A percentile compares a stretch with the other conserved stretches of the same genome.
These are phyloP conservation scores for Cladosporium sp. DNA, from an alignment of 2,329 filamentous ascomycete genomes.

Conservation along the genomic window DNA sequence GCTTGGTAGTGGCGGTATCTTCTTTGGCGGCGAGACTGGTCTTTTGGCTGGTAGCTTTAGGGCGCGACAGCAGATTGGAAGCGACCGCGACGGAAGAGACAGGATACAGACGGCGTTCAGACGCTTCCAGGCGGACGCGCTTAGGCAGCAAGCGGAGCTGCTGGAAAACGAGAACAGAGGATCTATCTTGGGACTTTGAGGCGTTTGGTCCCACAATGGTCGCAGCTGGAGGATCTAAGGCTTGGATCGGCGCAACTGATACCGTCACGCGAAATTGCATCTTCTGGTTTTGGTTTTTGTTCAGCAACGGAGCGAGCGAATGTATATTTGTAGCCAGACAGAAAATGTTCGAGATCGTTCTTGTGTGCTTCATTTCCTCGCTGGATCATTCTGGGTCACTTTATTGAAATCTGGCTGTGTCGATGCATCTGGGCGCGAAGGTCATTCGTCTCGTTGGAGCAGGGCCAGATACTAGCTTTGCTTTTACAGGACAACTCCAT, in stretches of 20 bases:
- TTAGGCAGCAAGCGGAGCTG: slow-evolving; percentile 59
- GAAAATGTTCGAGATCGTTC: neutral
- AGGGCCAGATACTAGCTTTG: neutral
- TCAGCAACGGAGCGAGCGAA: neutral
- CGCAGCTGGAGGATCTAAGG: neutral
- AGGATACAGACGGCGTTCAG: slow-evolving; percentile 65
- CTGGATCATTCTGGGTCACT: neutral
- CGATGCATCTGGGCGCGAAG: neutral
- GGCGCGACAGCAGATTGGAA: slow-evolving; percentile 54
- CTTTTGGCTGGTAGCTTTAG: slow-evolving; percentile 58
- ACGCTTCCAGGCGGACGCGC: slow-evolving; percentile 62
- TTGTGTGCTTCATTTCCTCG: neutral
- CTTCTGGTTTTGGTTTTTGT: neutral
- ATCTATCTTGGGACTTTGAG: slow-evolving; percentile 15
- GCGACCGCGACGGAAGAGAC: slow-evolving; percentile 54
- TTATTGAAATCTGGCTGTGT: neutral
- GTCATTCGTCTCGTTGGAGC: neutral
- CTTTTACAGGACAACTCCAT: neutral
- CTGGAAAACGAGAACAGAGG: slow-evolving; percentile 47
- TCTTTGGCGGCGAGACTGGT: slow-evolving; percentile 65
- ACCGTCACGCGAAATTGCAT: neutral
- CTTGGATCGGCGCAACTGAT: neutral
- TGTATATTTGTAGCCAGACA: neutral
- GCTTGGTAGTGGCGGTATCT: slow-evolving; percentile 61
- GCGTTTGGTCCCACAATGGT: neutral